Conservation (phyloP, 257 asterid species). For the Primulina tabacum region DNA sequence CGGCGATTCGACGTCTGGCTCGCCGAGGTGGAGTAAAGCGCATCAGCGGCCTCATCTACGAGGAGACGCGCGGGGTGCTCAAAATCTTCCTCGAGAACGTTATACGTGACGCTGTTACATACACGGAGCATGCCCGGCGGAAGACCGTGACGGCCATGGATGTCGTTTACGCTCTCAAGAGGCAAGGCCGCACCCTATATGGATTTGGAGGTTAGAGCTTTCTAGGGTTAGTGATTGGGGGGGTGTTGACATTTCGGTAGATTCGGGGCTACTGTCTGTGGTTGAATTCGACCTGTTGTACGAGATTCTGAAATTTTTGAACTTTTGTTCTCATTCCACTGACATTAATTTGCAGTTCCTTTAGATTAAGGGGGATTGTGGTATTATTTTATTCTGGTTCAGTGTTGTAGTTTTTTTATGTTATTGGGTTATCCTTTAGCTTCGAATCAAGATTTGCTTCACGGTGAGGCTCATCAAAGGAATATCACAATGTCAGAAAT, state of each 20-base stretch:
- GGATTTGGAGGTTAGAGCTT: constrained; percentile 46
- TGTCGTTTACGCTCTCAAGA: constrained; percentile 52
- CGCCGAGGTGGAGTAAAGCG: constrained; percentile 60
- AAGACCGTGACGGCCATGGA: constrained; percentile 63
- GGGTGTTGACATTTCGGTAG: constrained; percentile 12
- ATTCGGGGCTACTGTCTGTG: background rate
- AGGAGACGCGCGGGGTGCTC: constrained; percentile 55
- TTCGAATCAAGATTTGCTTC: too few species aligned
- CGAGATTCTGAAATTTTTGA: too few species aligned
- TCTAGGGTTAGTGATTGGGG: constrained; percentile 2
- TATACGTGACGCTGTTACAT: constrained; percentile 52
- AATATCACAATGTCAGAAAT: too few species aligned
- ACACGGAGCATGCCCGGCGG: constrained; percentile 56
- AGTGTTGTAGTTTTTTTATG: too few species aligned
- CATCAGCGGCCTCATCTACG: constrained; percentile 50
- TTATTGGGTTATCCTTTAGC: too few species aligned
- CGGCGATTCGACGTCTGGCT: constrained; percentile 57
- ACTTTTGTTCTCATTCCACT: too few species aligned
- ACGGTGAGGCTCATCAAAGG: too few species aligned
- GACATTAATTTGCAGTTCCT: too few species aligned
- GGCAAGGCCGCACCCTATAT: constrained; percentile 56
- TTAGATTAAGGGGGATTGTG: too few species aligned
- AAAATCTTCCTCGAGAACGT: constrained; percentile 53
- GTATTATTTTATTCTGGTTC: too few species aligned
- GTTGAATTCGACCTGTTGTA: too few species aligned